Percentiles rank a stretch among this genome's conserved stretches.
Evolutionary conservation across 164 flowering plant genomes (phyloP).

Genomic region (Magnolia changhungtana): DNA sequence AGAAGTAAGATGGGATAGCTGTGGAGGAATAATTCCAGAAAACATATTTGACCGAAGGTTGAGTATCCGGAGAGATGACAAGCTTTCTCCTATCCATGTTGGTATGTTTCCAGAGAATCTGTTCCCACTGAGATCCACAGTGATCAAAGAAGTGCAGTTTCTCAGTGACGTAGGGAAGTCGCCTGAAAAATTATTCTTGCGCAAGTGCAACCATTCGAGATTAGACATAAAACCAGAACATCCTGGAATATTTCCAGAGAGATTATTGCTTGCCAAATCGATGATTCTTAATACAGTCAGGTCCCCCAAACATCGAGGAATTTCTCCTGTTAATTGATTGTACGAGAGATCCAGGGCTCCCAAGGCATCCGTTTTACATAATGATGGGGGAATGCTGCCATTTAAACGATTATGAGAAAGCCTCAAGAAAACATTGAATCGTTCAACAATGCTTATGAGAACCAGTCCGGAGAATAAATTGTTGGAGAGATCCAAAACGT

Average conservation of each 20-base stretch:
- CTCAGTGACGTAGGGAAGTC: not conserved
- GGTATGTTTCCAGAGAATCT: constrained; percentile 12
- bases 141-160: not conserved
- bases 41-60: constrained; percentile 16
- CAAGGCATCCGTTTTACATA: not conserved
- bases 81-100: constrained; percentile 14
- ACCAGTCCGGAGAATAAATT: not conserved
- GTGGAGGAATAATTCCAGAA: constrained; percentile 16
- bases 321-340: constrained; percentile 13
- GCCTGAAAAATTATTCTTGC: constrained; percentile 8
- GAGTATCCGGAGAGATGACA: not conserved
- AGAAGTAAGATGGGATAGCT: constrained; percentile 10
- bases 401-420: not conserved
- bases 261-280: constrained; percentile 7
- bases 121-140: constrained; percentile 9
- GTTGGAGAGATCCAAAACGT: not conserved
- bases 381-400: not conserved
- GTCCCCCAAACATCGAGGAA: constrained; percentile 13
- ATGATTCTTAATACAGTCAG: not conserved
- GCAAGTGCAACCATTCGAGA: constrained; percentile 4
- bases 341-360: too few species aligned
- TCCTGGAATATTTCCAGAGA: constrained; percentile 5
- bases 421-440: not conserved
- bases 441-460: not conserved
- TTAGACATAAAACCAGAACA: not conserved